phyloP scores from a whole-genome alignment of 345 rosid genomes.

The Microcos paniculata region DNA sequence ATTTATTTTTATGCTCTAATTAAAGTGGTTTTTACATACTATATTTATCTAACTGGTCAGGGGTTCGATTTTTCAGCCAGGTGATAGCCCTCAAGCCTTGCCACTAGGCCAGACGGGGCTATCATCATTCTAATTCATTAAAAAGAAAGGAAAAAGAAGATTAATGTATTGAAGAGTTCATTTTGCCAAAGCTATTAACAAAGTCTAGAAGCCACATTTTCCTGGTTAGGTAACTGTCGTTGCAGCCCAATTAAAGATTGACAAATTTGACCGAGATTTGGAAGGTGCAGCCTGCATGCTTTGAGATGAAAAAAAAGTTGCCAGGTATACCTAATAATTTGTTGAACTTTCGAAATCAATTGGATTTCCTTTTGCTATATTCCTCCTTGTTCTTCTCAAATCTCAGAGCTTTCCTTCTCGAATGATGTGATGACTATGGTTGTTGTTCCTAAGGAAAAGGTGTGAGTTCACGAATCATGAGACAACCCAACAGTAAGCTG shows the following conservation, averaged over 20 bases:
- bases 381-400: not conserved
- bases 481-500: not conserved
- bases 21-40: no score
- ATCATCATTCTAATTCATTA: not conserved
- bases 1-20: no score
- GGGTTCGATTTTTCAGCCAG: no score
- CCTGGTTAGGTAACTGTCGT: not conserved
- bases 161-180: not conserved
- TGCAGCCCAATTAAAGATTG: not conserved
- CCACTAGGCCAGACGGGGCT: no score
- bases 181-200: not conserved
- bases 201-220: constrained; percentile 10
- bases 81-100: no score
- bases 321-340: not conserved
- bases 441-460: not conserved
- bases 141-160: not conserved
- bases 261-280: not conserved
- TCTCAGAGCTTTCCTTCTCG: not conserved
- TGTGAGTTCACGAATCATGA: not conserved
- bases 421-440: not conserved
- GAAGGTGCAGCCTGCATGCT: not conserved
- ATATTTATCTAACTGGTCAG: no score
- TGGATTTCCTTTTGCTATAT: constrained; percentile 1
- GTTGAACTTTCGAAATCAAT: constrained; percentile 4
- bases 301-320: not conserved